Base-by-base conservation (phyloP, 2,329 filamentous ascomycete genomes). In the Cladosporium sp. region DNA sequence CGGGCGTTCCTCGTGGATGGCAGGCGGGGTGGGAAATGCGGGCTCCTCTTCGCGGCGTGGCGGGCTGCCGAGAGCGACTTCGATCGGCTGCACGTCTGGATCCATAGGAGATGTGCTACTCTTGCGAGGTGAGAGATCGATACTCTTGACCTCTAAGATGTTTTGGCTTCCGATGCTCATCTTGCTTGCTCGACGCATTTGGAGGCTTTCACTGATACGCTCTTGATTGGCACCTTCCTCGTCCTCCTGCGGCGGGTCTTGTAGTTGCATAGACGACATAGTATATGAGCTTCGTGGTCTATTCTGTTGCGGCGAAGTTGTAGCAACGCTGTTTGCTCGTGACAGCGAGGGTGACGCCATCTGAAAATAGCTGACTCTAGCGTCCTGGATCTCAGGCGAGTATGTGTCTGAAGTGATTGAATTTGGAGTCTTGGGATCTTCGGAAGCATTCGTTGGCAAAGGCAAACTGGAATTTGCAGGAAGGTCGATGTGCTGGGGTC, bases 151-250 rank as follows among this genome's bases (percentile, higher is more conserved):
- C 40, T 65, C 54, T 16, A 59, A 58, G 34, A 66, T 63, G n/a
- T 66, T 56, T 46, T 63, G 63, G 7, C 57, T 58, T 41, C 66
- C 68, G 33, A 71, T 66, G 8, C 62, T 68, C 2, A 66, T 60
- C 14, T 64, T 48, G 14, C 67, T 70, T 5, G 67, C 68, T 37
- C 67, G 61, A 19, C 65, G 66, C 46, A 61, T 45, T 4, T 45
- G 9, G 14, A 34, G 8, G 9, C 9, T n/a, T 3, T 40, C 32
- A 28, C 34, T 41, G 42, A 44, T 38, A 31, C 19, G 40, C 7
- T 52, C 42, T 2, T 49, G 28, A 14, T 41, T 46, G 11, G 19
- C n/a, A 10, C 16, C 34, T 11, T 41, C 22, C 42, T 38, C 31
- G 4, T 22, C 28, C 2, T 16, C 32, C 10, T 16, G 35, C 40